A percentile compares a stretch with the other conserved stretches of the same genome.
Conservation (phyloP, 2,329 filamentous ascomycete species). For the Apiospora saccharicola region DNA sequence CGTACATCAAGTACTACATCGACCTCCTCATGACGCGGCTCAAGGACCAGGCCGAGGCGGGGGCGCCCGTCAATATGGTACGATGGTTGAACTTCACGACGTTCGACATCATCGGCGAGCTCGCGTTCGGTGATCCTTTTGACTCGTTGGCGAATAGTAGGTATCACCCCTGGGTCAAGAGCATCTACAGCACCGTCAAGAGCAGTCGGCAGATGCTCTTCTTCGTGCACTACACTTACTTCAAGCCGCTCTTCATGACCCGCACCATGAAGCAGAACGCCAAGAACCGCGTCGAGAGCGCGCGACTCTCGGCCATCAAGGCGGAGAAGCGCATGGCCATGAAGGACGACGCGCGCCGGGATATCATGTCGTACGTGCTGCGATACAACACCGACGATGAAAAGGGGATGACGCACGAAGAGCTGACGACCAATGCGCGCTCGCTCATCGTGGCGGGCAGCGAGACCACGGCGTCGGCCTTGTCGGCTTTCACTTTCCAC, state of each 20-base stretch:
- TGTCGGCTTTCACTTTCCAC: conserved; percentile 45
- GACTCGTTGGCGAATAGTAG: conserved; percentile 9
- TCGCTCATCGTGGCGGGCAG: conserved; percentile 45
- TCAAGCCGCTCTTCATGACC: conserved; percentile 1
- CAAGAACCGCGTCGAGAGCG: background rate
- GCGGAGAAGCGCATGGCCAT: conserved; percentile 19
- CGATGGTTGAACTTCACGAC: conserved; percentile 29
- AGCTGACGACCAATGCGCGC: background rate
- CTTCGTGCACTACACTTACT: background rate
- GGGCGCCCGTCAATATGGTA: conserved; percentile 31
- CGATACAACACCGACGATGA: background rate
- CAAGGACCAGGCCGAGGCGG: conserved; percentile 35
- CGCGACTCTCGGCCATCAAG: background rate
- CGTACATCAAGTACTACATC: conserved; percentile 37
- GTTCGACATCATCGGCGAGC: conserved; percentile 20
- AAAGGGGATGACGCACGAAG: conserved; percentile 15
- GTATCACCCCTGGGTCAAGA: background rate
- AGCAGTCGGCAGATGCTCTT: conserved; percentile 14
- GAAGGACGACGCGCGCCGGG: background rate
- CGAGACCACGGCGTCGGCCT: conserved; percentile 53
- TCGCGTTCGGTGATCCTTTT: conserved; percentile 11
- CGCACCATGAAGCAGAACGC: background rate
- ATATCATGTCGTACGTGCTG: conserved; percentile 16
- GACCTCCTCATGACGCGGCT: conserved; percentile 45
- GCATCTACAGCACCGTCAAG: background rate